Evolutionary conservation across 2,329 filamentous ascomycete genomes (phyloP), one percentile per base, ranked within the genome.

Genomic region (Fusarium staphyleae): DNA sequence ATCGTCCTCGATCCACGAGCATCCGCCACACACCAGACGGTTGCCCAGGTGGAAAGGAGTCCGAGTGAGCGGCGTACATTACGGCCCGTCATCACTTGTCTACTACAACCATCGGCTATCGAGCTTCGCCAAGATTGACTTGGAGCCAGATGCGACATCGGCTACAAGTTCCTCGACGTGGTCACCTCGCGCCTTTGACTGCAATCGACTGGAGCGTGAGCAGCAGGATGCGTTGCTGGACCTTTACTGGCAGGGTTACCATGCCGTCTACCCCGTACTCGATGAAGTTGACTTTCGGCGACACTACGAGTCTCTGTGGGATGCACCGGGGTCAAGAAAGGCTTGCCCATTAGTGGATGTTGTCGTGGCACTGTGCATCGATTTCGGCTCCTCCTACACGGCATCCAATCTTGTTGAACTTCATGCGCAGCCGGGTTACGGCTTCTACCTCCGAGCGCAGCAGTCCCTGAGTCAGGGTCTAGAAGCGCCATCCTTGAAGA

Each of bases 331-430:
- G 1, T 51, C 46, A 6, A 73, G 80, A 12, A 74, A 74, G 40
- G 69, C 76, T 1, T 83, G 79, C 0, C 75, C 81, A 0, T 65
- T 83, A 3, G 78, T 81, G 2, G 81, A 84, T 44, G 80, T 83
- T 19, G 67, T 82, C 14, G 62, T 83, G 12, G 81, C 81, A 0
- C 51, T 83, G 6, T 80, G 77, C 46, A 81, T 83, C 68, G 80
- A 82, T 60, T 77, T 77, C 29, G 73, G 75, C 28, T 68, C 69
- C 3, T 57, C 66, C 0, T 63, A 70, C 28, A 59, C 65, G 26
- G 55, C 66, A 4, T 43, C 48, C 2, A 52, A 45, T 3, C 19
- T 15, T 13, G n/a, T 43, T 8, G 32, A 70, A 18, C 75, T 78
- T 51, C 66, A 73, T 3, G 74, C 75, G 2, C 76, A 77, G 12